Evolutionary conservation across 352 stramenopile genomes (phyloP).

Genomic region (Phytophthora cryptogea): DNA sequence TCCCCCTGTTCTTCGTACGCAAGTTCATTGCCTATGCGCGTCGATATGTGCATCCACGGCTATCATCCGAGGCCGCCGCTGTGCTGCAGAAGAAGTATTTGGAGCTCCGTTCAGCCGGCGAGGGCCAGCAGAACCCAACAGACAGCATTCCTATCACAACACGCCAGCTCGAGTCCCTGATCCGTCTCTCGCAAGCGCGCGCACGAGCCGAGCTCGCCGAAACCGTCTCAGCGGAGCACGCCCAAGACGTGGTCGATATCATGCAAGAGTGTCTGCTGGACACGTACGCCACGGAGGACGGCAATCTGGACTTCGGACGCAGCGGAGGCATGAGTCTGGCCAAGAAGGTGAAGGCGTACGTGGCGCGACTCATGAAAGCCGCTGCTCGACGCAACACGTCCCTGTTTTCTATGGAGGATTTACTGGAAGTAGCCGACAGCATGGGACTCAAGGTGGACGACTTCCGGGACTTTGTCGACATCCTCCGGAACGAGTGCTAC

Average conservation of each 20-base stretch:
- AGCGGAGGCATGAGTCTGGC: constrained; percentile 68
- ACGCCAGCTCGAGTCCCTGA: constrained; percentile 95
- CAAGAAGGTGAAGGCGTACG: constrained; percentile 85
- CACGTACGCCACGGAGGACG: constrained; percentile 89
- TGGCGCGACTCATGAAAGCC: constrained; percentile 74
- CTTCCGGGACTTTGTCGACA: constrained; percentile 85
- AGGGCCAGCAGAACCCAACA: constrained; percentile 42
- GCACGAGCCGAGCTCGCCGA: constrained; percentile 95
- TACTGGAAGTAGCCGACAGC: constrained; percentile 71
- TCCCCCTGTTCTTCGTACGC: constrained; percentile 87
- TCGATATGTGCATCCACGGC: constrained; percentile 92
- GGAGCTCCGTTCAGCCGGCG: constrained; percentile 74
- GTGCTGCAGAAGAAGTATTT: constrained; percentile 92
- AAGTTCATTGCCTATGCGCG: constrained; percentile 98
- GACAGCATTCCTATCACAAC: constrained; percentile 93
- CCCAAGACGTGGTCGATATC: constrained; percentile 96
- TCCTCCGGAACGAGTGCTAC: constrained; percentile 87
- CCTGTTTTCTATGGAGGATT: constrained; percentile 79
- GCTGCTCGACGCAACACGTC: constrained; percentile 58
- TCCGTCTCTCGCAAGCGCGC: constrained; percentile 90
- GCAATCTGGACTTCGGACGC: constrained; percentile 86
- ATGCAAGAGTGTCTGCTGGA: constrained; percentile 94
- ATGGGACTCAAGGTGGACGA: constrained; percentile 80
- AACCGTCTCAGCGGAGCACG: constrained; percentile 93
- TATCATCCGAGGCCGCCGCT: constrained; percentile 55